Base-by-base conservation (phyloP, 805 yeast genomes). In the Yamadazyma scolyti region DNA sequence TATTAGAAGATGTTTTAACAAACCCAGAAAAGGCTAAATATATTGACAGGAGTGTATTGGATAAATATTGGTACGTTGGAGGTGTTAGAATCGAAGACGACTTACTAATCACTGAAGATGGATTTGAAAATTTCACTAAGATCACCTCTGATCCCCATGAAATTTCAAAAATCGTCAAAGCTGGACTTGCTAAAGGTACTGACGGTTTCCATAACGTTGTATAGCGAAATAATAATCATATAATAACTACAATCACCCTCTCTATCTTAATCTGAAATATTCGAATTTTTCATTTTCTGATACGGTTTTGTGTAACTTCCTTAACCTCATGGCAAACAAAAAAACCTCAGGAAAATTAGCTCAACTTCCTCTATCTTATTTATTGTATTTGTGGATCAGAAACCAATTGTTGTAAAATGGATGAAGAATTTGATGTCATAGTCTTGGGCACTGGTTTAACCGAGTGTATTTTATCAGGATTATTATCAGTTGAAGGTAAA, bases 11-110 rank as follows among this genome's bases (percentile, higher is more conserved):
- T 19, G 73, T 75, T 7, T 58, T 82, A 44, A 63, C 73, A 27
- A 54, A 55, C 27, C 71, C 71, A 21, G 48, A 52, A 3, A 74
- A 75, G 45, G 40, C 58, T 20, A 75, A 75, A 46, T 83, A 62
- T 55, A 79, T 90, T 35, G 69, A 87, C 47, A 54, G 58, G 41
- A 77, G 74, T 0, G 77, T 82, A 5, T 65, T 90, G 39, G 78
- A 84, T 34, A 79, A 75, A 48, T 90, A 88, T 58, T 75, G 82
- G 81, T 75, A 81, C 44, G 76, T 93, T 34, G 98, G 98, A n/a
- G 98, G 98, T 26, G 96, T 90, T 5, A 77, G 98, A 57, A 87
- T 90, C 35, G 98, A 90, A 58, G 98, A 90, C 53, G 97, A 90
- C 51, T 72, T 93, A 24, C 61, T 86, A 26, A 81, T 90, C 18